A percentile compares a stretch with the other conserved stretches of the same genome.
These are phyloP conservation scores for Plicaturopsis crispa DNA, from an alignment of 768 basidiomycete species.

Conservation along the genomic window DNA sequence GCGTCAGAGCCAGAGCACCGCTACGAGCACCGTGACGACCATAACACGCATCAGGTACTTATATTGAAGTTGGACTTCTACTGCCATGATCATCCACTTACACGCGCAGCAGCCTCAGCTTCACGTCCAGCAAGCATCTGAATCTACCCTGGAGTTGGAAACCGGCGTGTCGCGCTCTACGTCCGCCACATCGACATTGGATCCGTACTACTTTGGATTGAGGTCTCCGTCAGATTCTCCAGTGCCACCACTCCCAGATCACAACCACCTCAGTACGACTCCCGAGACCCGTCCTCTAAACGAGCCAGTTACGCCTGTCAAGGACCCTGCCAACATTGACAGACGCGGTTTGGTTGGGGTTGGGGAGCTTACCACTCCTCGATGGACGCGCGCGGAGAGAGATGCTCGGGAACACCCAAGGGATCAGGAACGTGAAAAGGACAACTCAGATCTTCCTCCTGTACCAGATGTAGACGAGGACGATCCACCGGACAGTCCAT, in stretches of 20 bases:
- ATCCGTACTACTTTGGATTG: constrained; percentile 83
- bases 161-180: constrained; percentile 51
- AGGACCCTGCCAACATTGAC: constrained; percentile 77
- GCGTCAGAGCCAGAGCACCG: constrained; percentile 31
- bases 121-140: constrained; percentile 33
- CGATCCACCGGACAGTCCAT: constrained; percentile 67
- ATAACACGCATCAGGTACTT: constrained; percentile 25
- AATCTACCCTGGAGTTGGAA: constrained; percentile 37
- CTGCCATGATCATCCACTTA: constrained; percentile 13
- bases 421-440: constrained; percentile 35
- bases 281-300: constrained; percentile 46
- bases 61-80: constrained; percentile 5
- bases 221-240: constrained; percentile 67
- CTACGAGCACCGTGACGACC: constrained; percentile 26
- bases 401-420: constrained; percentile 26
- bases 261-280: constrained; percentile 39
- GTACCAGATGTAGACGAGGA: constrained; percentile 35
- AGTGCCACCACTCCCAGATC: constrained; percentile 31
- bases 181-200: constrained; percentile 75
- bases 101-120: constrained; percentile 33
- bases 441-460: too few species aligned
- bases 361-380: constrained; percentile 93
- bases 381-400: constrained; percentile 65
- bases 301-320: constrained; percentile 65
- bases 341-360: constrained; percentile 86